Evolutionary conservation across 495 filamentous ascomycete genomes (phyloP), one percentile per base, ranked within the genome.

Genomic region (Cryomyces minteri): DNA sequence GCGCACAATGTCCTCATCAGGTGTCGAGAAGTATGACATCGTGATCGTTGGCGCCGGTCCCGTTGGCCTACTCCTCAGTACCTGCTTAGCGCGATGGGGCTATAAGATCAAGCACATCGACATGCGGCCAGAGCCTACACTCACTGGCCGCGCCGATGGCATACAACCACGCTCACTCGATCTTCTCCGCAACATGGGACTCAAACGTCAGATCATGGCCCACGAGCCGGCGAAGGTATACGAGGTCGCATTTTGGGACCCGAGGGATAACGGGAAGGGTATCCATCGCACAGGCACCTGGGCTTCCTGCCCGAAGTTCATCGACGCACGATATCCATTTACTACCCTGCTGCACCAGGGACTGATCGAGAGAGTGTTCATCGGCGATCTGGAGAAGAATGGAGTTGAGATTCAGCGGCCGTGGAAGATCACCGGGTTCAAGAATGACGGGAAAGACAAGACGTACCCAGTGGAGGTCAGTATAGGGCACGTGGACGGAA

Each of bases 21-120:
- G 1, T 41, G 50, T 63, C 50, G 69, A 73, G 43, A 69, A 60
- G 11, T 78, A 77, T 59, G 79, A 84, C 53, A 74, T 81, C 48
- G 84, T 92, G 54, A 86, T 94, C 54, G 68, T 94, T 46, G 86
- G 86, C 48, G 87, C 86, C 41, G 85, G 86, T 32, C 85, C 87
- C n/a, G 84, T 84, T 31, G 87, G 86, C 37, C 71, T 92, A 44
- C 73, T 88, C 55, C 71, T 94, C 10, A 86, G 82, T n/a, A 80
- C 85, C 12, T 86, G 81, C 61, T 78, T 81, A 50, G 73, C 71
- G 40, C 64, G 76, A 56, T 79, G 73, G 73, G 75, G 75, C 12
- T 79, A 79, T 64, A 76, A 72, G 51, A 76, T 79, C 51, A 80
- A 76, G 62, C 69, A 77, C 52, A 73, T 80, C 51, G 76, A 81